These are phyloP conservation scores for Beta lomatogona DNA, from an alignment of 179 eudicot genomes.

Conservation along the genomic window DNA sequence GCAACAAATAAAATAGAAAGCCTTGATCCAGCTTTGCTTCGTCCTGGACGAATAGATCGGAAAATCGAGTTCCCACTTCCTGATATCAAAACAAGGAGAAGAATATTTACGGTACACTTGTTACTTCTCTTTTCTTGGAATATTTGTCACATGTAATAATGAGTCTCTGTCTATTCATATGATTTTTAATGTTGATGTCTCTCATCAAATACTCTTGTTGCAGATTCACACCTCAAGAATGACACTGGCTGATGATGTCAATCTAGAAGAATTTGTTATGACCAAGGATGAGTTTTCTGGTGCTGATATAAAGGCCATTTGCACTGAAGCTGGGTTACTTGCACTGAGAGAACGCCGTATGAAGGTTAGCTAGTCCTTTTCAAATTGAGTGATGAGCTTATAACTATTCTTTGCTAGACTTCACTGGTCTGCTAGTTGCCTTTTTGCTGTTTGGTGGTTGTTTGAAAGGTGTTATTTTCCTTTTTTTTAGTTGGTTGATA, in stretches of 20 bases:
- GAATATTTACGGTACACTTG: constrained; percentile 71
- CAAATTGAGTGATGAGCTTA: not conserved
- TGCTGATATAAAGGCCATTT: constrained; percentile 95
- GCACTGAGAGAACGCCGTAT: constrained; percentile 94
- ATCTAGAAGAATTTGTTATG: constrained; percentile 97
- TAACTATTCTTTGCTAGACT: not conserved
- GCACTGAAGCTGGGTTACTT: constrained; percentile 96
- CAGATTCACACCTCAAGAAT: constrained; percentile 96
- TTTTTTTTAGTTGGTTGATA: not conserved
- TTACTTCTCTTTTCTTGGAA: not conserved
- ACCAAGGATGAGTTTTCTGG: constrained; percentile 99
- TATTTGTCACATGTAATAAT: not conserved
- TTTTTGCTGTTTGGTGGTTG: not conserved
- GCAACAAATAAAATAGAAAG: constrained; percentile 94
- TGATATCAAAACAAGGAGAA: constrained; percentile 91
- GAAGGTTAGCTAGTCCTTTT: constrained; percentile 58
- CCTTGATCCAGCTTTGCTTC: constrained; percentile 93
- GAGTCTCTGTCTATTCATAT: not conserved
- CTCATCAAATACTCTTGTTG: constrained; percentile 18
- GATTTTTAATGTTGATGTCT: not conserved
- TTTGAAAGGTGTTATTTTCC: not conserved
- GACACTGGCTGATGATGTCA: constrained; percentile 96
- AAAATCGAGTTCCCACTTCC: constrained; percentile 97
- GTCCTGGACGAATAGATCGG: constrained; percentile 94
- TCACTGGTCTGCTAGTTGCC: not conserved